Percentiles rank a stretch among this genome's conserved stretches.
phyloP scores from a whole-genome alignment of 805 yeast species.

The Lipomyces kockii region DNA sequence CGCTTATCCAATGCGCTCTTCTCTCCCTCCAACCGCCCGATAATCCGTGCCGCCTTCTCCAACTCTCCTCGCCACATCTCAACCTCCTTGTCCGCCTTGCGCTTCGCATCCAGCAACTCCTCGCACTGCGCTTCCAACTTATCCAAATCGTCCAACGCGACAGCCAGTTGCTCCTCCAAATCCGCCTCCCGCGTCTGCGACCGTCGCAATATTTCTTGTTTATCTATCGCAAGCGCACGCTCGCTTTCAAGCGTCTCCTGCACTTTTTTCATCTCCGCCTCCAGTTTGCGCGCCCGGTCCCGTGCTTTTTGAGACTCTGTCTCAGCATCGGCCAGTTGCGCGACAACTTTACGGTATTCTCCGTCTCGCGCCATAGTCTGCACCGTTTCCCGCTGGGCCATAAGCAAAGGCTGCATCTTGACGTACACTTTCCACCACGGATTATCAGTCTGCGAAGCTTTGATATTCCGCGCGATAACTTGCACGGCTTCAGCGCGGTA shows the following conservation, averaged over 20 bases:
- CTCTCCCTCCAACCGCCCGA: conserved; percentile 46
- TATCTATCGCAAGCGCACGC: conserved; percentile 51
- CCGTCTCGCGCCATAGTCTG: conserved; percentile 47
- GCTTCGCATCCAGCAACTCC: conserved; percentile 44
- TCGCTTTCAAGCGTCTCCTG: conserved; percentile 49
- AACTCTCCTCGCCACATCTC: conserved; percentile 46
- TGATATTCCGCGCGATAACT: conserved; percentile 65
- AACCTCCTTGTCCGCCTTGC: conserved; percentile 44
- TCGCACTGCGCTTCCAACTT: conserved; percentile 43
- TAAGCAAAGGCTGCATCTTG: conserved; percentile 74
- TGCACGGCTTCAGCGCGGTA: conserved; percentile 71
- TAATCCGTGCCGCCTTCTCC: conserved; percentile 45
- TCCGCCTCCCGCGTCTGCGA: conserved; percentile 51
- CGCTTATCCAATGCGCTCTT: conserved; percentile 43
- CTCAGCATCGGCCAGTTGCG: conserved; percentile 44
- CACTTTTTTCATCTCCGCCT: conserved; percentile 42
- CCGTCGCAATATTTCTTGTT: conserved; percentile 53
- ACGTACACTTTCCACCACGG: conserved; percentile 82
- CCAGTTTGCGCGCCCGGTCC: conserved; percentile 39
- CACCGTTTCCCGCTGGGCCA: conserved; percentile 60
- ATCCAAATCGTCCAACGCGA: conserved; percentile 44
- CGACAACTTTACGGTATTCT: conserved; percentile 36
- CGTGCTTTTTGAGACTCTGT: conserved; percentile 42
- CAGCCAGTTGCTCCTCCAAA: conserved; percentile 43
- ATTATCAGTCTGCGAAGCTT: conserved; percentile 52